phyloP scores from a whole-genome alignment of 352 stramenopile genomes.

The Globisporangium yorkense region DNA sequence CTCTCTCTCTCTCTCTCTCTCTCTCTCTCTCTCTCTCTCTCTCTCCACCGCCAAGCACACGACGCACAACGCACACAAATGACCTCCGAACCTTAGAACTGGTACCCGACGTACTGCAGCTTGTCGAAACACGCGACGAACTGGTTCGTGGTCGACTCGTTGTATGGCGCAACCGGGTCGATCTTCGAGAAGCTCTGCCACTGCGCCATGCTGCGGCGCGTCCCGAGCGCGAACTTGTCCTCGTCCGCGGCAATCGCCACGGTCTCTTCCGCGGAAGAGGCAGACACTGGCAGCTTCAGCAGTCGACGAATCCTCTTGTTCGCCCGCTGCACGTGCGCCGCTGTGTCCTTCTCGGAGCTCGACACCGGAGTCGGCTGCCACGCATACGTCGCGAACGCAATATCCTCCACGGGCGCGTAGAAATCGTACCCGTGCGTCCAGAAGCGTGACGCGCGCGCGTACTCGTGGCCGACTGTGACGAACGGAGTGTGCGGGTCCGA shows the following conservation, averaged over 20 bases:
- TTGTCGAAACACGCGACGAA: constrained; percentile 56
- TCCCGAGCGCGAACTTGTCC: constrained; percentile 40
- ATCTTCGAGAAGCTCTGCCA: constrained; percentile 70
- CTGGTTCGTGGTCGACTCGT: constrained; percentile 86
- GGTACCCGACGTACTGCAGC: constrained; percentile 62
- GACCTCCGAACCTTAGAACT: constrained; percentile 4
- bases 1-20: neutral
- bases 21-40: neutral
- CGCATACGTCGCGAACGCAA: constrained; percentile 62
- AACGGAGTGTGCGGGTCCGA: constrained; percentile 70
- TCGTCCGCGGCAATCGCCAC: constrained; percentile 22
- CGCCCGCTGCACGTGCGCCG: constrained; percentile 14
- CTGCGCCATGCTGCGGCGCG: constrained; percentile 33
- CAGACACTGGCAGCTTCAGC: constrained; percentile 42
- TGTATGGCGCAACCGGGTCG: constrained; percentile 43
- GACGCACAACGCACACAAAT: neutral
- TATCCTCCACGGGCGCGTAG: constrained; percentile 60
- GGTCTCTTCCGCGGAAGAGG: constrained; percentile 13
- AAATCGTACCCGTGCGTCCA: constrained; percentile 87
- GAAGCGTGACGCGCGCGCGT: constrained; percentile 72
- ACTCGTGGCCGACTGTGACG: constrained; percentile 61
- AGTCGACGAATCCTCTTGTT: constrained; percentile 65
- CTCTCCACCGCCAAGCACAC: neutral
- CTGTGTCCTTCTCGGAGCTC: constrained; percentile 9
- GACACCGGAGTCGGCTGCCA: constrained; percentile 31